These are phyloP conservation scores for Artemisia tridentata DNA, from an alignment of 129 eudicot species.

Conservation along the genomic window DNA sequence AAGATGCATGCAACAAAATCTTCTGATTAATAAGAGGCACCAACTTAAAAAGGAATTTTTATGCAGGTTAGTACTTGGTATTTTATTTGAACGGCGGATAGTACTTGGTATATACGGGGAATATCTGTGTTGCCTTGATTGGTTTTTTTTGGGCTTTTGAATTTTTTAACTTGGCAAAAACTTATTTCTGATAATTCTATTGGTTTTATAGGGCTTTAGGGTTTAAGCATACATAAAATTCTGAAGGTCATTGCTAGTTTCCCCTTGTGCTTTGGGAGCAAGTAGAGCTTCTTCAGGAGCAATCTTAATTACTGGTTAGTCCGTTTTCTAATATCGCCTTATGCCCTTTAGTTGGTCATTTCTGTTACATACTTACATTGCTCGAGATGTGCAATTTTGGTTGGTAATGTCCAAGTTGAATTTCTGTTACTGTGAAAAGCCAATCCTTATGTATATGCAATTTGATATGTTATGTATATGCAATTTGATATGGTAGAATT, in stretches of 20 bases:
- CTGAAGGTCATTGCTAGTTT: neutral
- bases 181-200: neutral
- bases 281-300: neutral
- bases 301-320: neutral
- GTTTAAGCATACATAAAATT: neutral
- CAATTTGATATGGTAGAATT: neutral
- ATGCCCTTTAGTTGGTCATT: neutral
- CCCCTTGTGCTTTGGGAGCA: neutral
- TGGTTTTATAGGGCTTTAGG: neutral
- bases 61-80: slow-evolving; percentile 17
- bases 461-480: neutral
- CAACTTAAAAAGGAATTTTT: slow-evolving; percentile 9
- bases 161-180: neutral
- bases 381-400: neutral
- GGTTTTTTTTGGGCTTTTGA: neutral
- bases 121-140: slow-evolving; percentile 1
- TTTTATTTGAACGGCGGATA: no score
- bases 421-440: neutral
- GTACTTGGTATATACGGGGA: neutral
- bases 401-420: neutral
- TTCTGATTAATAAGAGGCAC: slow-evolving; percentile 8
- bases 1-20: slow-evolving; percentile 30
- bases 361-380: neutral
- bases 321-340: neutral
- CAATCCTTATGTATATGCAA: neutral